phyloP scores from a whole-genome alignment of 495 filamentous ascomycete species.

The Penicillium mononematosum region DNA sequence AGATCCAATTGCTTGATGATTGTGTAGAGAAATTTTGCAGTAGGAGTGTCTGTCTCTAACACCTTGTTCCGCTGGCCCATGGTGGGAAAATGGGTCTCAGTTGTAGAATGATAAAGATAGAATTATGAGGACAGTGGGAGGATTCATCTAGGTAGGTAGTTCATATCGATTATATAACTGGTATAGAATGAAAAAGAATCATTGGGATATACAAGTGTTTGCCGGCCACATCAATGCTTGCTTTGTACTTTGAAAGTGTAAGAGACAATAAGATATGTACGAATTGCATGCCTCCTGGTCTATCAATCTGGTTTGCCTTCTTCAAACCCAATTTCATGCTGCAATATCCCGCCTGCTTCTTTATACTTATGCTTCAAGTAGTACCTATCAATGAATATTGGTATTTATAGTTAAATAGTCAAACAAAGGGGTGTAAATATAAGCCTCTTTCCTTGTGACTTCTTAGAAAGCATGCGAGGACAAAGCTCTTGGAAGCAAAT shows the following conservation, averaged over 20 bases:
- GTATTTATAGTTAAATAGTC: neutral
- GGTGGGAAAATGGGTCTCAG: neutral
- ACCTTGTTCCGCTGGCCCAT: slow-evolving; percentile 43
- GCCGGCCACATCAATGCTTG: neutral
- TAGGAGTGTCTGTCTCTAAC: slow-evolving; percentile 48
- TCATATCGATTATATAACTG: neutral
- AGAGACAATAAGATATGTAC: neutral
- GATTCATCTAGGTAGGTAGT: neutral
- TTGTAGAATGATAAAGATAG: neutral
- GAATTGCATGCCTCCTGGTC: neutral
- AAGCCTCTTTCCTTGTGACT: neutral
- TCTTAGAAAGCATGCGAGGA: neutral
- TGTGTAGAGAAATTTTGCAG: slow-evolving; percentile 64
- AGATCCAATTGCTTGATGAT: slow-evolving; percentile 74
- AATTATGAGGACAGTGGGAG: neutral
- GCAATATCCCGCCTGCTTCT: neutral
- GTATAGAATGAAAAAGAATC: neutral
- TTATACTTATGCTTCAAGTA: neutral
- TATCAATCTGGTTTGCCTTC: neutral
- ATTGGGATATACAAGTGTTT: neutral
- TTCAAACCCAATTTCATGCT: neutral
- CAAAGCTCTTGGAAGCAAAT: neutral
- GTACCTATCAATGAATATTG: neutral
- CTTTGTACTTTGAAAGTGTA: neutral
- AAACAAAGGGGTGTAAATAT: neutral